Evolutionary conservation across 2,329 filamentous ascomycete genomes (phyloP).

Genomic region (Clarireedia homoeocarpa): DNA sequence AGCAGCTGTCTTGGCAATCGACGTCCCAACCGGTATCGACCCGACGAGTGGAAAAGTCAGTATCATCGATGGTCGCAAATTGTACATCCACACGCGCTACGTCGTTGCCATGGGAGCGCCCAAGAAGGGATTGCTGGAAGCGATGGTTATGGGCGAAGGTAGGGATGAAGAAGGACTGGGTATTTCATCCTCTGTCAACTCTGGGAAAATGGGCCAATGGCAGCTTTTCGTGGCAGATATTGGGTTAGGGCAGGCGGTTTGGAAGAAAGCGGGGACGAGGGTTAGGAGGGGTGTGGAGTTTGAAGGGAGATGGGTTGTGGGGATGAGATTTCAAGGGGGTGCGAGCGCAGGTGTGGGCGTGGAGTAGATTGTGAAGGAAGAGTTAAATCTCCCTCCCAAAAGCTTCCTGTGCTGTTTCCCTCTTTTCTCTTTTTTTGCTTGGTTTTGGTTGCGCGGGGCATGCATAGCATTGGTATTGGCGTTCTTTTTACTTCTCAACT

Average conservation of each 20-base stretch:
- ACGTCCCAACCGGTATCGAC: slow-evolving; percentile 83
- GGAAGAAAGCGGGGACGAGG: slow-evolving; percentile 76
- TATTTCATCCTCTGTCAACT: neutral
- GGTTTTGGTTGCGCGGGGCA: too few species aligned
- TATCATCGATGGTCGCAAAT: slow-evolving; percentile 63
- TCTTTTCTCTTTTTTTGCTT: too few species aligned
- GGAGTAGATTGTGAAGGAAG: too few species aligned
- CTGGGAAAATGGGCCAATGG: slow-evolving; percentile 42
- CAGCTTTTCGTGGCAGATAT: slow-evolving; percentile 79
- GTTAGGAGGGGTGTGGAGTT: slow-evolving; percentile 82
- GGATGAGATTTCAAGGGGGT: slow-evolving; percentile 40
- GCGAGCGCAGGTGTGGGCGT: neutral
- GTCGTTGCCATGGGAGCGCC: slow-evolving; percentile 83
- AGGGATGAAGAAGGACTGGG: slow-evolving; percentile 25
- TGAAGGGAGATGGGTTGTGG: slow-evolving; percentile 76
- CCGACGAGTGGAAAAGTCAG: slow-evolving; percentile 63
- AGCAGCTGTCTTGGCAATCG: slow-evolving; percentile 76
- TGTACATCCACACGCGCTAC: slow-evolving; percentile 75
- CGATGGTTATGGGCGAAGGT: slow-evolving; percentile 39
- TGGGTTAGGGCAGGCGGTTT: slow-evolving; percentile 73
- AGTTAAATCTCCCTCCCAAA: too few species aligned
- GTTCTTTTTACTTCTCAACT: too few species aligned
- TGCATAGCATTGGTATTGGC: too few species aligned
- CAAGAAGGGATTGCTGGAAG: slow-evolving; percentile 74
- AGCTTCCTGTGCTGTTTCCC: too few species aligned